These are phyloP conservation scores for Phytophthora pisi DNA, from an alignment of 352 stramenopile genomes.

Conservation along the genomic window DNA sequence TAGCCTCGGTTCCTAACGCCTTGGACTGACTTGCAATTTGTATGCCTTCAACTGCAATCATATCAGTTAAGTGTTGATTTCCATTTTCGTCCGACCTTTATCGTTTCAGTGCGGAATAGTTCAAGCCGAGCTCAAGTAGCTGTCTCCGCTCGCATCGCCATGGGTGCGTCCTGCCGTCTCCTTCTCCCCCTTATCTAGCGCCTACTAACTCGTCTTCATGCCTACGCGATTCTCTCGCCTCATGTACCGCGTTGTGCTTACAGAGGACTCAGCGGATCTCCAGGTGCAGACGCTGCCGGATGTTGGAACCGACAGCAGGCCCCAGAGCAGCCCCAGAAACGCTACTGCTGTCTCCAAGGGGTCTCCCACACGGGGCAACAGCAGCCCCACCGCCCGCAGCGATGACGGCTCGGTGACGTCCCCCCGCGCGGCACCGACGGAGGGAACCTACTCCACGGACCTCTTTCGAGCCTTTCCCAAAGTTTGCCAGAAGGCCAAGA, in stretches of 20 bases:
- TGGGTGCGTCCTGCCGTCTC: slow-evolving; percentile 23
- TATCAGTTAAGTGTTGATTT: slow-evolving; percentile 26
- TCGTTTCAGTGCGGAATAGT: slow-evolving; percentile 25
- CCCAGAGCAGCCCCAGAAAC: slow-evolving; percentile 18
- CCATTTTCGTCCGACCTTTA: slow-evolving; percentile 34
- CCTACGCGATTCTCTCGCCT: slow-evolving; percentile 1
- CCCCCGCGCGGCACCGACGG: slow-evolving; percentile 3
- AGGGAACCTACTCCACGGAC: slow-evolving; percentile 68
- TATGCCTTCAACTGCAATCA: slow-evolving; percentile 11
- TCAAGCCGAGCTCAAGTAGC: background rate
- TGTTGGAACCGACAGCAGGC: background rate
- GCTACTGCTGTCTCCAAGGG: background rate
- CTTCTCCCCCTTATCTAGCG: background rate
- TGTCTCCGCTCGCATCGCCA: background rate
- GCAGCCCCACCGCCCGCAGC: slow-evolving; percentile 13
- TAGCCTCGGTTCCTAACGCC: slow-evolving; percentile 4
- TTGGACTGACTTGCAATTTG: slow-evolving; percentile 17
- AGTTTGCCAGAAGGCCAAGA: slow-evolving; percentile 81
- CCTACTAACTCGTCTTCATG: slow-evolving; percentile 1
- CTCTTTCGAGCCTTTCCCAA: slow-evolving; percentile 69
- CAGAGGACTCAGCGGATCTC: slow-evolving; percentile 17
- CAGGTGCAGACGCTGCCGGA: slow-evolving; percentile 22
- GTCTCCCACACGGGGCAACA: slow-evolving; percentile 13
- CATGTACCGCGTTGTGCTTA: background rate
- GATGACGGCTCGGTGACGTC: slow-evolving; percentile 10